These are phyloP conservation scores for Conticribra weissflogii DNA, from an alignment of 108 stramenopile species.

Conservation along the genomic window DNA sequence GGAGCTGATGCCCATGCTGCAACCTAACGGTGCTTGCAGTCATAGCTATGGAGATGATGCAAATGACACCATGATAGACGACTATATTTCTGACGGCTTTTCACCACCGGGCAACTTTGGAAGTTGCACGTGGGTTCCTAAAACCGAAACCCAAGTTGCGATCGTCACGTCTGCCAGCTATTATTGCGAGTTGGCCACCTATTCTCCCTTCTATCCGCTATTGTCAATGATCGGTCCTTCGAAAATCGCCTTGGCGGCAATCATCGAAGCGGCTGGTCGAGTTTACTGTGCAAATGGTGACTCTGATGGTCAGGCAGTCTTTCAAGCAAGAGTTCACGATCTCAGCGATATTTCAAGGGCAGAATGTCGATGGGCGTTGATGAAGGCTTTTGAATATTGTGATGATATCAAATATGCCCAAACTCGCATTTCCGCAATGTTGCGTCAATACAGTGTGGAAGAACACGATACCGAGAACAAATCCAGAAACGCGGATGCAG, in stretches of 20 bases:
- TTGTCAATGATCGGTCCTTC: slow-evolving; percentile 4
- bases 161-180: slow-evolving; percentile 3
- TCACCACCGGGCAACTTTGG: neutral
- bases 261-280: slow-evolving; percentile 11
- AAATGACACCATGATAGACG: neutral
- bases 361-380: neutral
- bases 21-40: neutral
- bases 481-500: neutral
- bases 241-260: slow-evolving; percentile 28
- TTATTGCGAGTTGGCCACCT: slow-evolving; percentile 7
- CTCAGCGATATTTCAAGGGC: neutral
- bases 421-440: neutral
- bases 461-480: neutral
- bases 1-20: slow-evolving; percentile 14
- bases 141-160: neutral
- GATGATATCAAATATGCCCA: slow-evolving; percentile 12
- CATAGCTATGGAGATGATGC: neutral
- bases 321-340: slow-evolving; percentile 5
- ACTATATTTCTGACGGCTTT: neutral
- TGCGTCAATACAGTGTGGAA: neutral
- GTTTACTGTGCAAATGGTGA: neutral
- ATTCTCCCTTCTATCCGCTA: neutral
- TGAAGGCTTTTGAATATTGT: slow-evolving; percentile 3
- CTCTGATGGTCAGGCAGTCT: neutral
- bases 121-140: slow-evolving; percentile 8